phyloP scores from a whole-genome alignment of 495 filamentous ascomycete species.

The Entonaema liquescens region DNA sequence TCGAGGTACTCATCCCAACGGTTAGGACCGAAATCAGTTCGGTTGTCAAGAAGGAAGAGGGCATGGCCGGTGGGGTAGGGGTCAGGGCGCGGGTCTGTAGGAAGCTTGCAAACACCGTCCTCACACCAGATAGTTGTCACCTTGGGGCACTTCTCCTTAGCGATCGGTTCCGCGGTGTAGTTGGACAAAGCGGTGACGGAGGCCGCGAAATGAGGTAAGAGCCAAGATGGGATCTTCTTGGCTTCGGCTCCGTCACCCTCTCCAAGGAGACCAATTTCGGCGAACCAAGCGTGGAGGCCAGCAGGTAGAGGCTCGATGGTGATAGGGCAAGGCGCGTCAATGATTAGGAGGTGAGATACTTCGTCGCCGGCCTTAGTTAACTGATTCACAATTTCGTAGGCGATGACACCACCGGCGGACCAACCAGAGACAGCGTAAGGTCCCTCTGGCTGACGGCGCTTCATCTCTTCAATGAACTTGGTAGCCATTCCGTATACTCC shows the following conservation, averaged over 20 bases:
- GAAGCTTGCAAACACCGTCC: constrained; percentile 79
- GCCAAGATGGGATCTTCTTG: constrained; percentile 75
- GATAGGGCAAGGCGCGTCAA: constrained; percentile 84
- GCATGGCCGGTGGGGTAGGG: constrained; percentile 77
- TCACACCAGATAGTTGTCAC: constrained; percentile 80
- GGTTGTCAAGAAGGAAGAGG: constrained; percentile 79
- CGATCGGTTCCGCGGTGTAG: constrained; percentile 69
- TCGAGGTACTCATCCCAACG: constrained; percentile 81
- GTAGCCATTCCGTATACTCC: constrained; percentile 63
- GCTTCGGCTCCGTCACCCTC: constrained; percentile 56
- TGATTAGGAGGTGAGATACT: constrained; percentile 78
- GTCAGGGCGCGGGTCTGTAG: constrained; percentile 73
- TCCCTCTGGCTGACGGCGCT: constrained; percentile 67
- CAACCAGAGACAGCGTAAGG: constrained; percentile 79
- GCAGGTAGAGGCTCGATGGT: constrained; percentile 80
- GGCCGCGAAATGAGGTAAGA: constrained; percentile 83
- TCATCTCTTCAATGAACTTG: constrained; percentile 69
- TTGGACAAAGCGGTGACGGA: constrained; percentile 78
- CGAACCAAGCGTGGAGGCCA: constrained; percentile 81
- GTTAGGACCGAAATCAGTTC: constrained; percentile 79
- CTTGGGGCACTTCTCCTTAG: constrained; percentile 64
- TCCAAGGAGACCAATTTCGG: constrained; percentile 80
- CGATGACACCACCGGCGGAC: constrained; percentile 89
- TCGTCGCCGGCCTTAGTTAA: constrained; percentile 71
- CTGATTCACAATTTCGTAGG: constrained; percentile 81